Evolutionary conservation across 768 basidiomycete species (phyloP).

Genomic region (Chiua virens): DNA sequence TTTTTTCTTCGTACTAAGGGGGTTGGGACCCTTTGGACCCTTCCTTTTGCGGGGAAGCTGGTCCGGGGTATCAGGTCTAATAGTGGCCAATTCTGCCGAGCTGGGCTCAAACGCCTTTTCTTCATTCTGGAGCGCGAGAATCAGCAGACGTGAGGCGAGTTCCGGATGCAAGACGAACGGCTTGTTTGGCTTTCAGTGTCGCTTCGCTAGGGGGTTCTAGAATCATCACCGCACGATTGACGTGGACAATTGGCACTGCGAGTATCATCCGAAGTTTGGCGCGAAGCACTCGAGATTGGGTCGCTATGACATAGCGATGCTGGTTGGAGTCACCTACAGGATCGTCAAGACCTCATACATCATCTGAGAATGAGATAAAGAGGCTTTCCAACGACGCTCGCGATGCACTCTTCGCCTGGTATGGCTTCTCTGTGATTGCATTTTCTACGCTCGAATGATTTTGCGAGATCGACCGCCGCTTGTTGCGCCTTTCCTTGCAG

Average conservation of each 20-base stretch:
- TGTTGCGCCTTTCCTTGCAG: constrained; percentile 75
- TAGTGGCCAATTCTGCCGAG: constrained; percentile 45
- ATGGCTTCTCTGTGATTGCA: constrained; percentile 95
- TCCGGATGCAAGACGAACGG: constrained; percentile 37
- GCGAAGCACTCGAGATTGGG: constrained; percentile 77
- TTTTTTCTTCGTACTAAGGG: constrained; percentile 91
- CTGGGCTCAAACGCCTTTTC: constrained; percentile 56
- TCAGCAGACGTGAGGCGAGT: neutral
- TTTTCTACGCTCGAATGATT: constrained; percentile 88
- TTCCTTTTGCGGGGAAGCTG: constrained; percentile 57
- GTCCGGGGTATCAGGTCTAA: constrained; percentile 33
- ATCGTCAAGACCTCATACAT: constrained; percentile 5
- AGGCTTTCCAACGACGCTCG: constrained; percentile 69
- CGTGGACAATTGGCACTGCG: constrained; percentile 86
- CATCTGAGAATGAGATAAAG: neutral
- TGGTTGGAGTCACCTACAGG: constrained; percentile 75
- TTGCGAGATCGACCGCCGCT: constrained; percentile 82
- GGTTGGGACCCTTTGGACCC: constrained; percentile 87
- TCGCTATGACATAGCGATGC: constrained; percentile 88
- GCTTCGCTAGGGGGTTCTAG: constrained; percentile 85
- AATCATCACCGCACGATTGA: constrained; percentile 91
- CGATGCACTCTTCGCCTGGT: constrained; percentile 78
- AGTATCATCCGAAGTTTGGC: constrained; percentile 68
- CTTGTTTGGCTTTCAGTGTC: constrained; percentile 68
- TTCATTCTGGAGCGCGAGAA: constrained; percentile 51